phyloP scores from a whole-genome alignment of 768 basidiomycete species.

The Gautieria morchelliformis region DNA sequence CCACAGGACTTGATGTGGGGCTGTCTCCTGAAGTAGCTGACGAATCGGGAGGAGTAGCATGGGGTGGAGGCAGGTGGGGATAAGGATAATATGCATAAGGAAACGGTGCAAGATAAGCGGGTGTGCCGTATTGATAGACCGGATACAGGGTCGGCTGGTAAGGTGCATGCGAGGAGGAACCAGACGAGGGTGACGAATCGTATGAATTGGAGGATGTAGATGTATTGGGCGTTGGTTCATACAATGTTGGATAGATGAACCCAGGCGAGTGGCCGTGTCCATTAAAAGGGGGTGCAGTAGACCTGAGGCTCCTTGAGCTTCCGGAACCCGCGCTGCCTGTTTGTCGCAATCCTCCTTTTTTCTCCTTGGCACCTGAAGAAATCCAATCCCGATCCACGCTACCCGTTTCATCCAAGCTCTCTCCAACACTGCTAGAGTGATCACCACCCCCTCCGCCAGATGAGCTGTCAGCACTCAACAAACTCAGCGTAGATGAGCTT shows the following conservation, averaged over 20 bases:
- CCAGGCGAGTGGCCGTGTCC: slow-evolving; percentile 2
- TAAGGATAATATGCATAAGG: slow-evolving; percentile 41
- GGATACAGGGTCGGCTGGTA: slow-evolving; percentile 17
- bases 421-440: slow-evolving; percentile 43
- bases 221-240: slow-evolving; percentile 34
- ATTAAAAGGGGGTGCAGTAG: slow-evolving; percentile 68
- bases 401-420: slow-evolving; percentile 50
- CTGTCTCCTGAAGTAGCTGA: background rate
- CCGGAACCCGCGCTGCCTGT: slow-evolving; percentile 36
- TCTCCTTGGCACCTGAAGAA: slow-evolving; percentile 44
- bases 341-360: slow-evolving; percentile 39
- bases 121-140: slow-evolving; percentile 21
- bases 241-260: slow-evolving; percentile 49
- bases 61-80: slow-evolving; percentile 30
- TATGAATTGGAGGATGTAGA: slow-evolving; percentile 19
- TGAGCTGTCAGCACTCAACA: slow-evolving; percentile 53
- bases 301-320: slow-evolving; percentile 63
- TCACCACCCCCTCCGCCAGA: slow-evolving; percentile 43
- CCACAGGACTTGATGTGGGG: background rate
- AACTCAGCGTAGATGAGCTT: slow-evolving; percentile 65
- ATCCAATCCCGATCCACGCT: slow-evolving; percentile 83
- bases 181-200: slow-evolving; percentile 17
- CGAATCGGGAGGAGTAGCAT: slow-evolving; percentile 22
- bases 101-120: slow-evolving; percentile 31
- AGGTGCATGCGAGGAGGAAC: slow-evolving; percentile 4